A percentile compares a stretch with the other conserved stretches of the same genome.
Conservation (phyloP, 164 flowering plant species). For the Taxillus chinensis region DNA sequence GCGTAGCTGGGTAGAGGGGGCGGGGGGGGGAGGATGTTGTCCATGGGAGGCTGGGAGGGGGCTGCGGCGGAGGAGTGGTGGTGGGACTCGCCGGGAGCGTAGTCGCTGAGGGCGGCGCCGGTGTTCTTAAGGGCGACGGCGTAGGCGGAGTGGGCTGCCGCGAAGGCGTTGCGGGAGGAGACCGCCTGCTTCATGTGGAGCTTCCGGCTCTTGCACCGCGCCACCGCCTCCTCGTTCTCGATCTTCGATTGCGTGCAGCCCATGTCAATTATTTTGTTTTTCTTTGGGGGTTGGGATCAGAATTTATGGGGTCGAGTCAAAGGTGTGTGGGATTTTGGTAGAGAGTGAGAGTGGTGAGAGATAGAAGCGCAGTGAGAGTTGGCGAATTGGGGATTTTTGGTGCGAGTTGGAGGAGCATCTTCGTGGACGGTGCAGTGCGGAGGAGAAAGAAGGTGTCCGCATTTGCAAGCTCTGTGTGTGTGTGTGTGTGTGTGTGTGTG, state of each 20-base stretch:
- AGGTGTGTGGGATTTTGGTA: too few species aligned
- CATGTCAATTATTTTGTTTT: conserved; percentile 22
- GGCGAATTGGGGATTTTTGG: too few species aligned
- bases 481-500: too few species aligned
- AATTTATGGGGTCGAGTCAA: too few species aligned
- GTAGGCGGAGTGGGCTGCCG: conserved; percentile 58
- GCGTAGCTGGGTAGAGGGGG: not conserved
- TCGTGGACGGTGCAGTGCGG: too few species aligned
- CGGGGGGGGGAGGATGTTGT: conserved; percentile 5
- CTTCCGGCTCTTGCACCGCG: conserved; percentile 68
- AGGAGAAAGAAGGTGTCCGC: too few species aligned
- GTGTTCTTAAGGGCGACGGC: conserved; percentile 51
- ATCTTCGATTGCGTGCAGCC: conserved; percentile 88
- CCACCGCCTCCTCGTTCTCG: conserved; percentile 79
- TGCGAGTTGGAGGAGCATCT: too few species aligned
- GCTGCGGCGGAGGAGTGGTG: not conserved
- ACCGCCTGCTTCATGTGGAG: conserved; percentile 60
- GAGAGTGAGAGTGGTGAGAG: too few species aligned
- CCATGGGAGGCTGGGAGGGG: not conserved
- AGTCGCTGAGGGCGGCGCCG: conserved; percentile 78
- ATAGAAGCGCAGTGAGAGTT: too few species aligned
- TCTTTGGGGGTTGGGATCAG: too few species aligned
- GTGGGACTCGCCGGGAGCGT: conserved; percentile 45
- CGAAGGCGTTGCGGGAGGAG: conserved; percentile 51
- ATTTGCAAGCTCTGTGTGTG: too few species aligned